These are phyloP conservation scores for Cystobasidium tubakii DNA, from an alignment of 768 basidiomycete species.

Conservation along the genomic window DNA sequence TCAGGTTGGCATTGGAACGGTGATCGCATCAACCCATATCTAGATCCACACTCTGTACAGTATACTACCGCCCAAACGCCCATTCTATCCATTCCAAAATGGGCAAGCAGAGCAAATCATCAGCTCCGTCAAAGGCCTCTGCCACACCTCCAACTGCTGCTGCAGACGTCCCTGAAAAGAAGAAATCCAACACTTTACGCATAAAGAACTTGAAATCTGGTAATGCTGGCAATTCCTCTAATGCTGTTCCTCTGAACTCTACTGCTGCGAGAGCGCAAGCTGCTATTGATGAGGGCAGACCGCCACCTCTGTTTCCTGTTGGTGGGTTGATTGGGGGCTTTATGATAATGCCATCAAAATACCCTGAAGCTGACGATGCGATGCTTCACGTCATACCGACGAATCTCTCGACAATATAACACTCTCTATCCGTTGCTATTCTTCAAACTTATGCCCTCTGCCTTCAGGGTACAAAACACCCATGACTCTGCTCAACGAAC, in stretches of 20 bases:
- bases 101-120: slow-evolving; percentile 26
- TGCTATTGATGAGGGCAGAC: slow-evolving; percentile 44
- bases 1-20: too few species aligned
- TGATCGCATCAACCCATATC: too few species aligned
- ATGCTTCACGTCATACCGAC: too few species aligned
- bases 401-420: too few species aligned
- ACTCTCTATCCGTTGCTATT: too few species aligned
- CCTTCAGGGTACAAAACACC: slow-evolving; percentile 71
- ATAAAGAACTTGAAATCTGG: slow-evolving; percentile 74
- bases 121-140: neutral
- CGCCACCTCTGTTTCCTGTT: slow-evolving; percentile 52
- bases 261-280: slow-evolving; percentile 50
- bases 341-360: too few species aligned
- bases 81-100: neutral
- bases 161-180: neutral
- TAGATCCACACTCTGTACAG: too few species aligned
- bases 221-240: slow-evolving; percentile 62
- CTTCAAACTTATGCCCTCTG: too few species aligned
- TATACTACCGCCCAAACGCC: neutral
- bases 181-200: slow-evolving; percentile 30
- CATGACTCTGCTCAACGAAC: slow-evolving; percentile 69
- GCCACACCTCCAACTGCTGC: neutral
- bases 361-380: neutral
- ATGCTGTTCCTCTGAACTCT: slow-evolving; percentile 44
- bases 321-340: neutral